These are phyloP conservation scores for Microcyclosporella mali DNA, from an alignment of 2,329 filamentous ascomycete genomes.

Conservation along the genomic window DNA sequence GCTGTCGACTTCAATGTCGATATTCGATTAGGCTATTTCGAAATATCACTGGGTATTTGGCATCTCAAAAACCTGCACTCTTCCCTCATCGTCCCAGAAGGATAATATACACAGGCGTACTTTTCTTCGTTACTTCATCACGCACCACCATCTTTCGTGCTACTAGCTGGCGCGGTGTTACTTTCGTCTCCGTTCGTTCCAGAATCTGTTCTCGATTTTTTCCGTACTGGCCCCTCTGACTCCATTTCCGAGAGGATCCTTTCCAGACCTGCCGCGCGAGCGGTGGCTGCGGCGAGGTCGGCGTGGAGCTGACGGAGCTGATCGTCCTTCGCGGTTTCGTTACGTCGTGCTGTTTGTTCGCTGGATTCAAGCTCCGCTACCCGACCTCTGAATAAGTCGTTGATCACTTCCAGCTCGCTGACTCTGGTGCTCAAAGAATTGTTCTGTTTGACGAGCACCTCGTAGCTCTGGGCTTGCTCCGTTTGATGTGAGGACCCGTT, in stretches of 20 bases:
- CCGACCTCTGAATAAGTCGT: slow-evolving; percentile 59
- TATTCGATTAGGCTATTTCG: too few species aligned
- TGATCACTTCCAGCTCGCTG: slow-evolving; percentile 92
- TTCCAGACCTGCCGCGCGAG: slow-evolving; percentile 17
- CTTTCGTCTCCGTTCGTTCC: too few species aligned
- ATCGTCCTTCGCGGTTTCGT: slow-evolving; percentile 54
- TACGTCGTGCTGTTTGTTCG: slow-evolving; percentile 60
- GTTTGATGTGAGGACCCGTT: slow-evolving; percentile 51
- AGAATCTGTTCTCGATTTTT: slow-evolving; percentile 14
- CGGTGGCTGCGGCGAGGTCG: slow-evolving; percentile 49
- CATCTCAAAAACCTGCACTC: too few species aligned
- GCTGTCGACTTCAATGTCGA: too few species aligned
- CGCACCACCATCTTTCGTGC: too few species aligned
- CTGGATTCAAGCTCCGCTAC: slow-evolving; percentile 71
- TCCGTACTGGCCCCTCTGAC: slow-evolving; percentile 15
- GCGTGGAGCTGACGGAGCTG: slow-evolving; percentile 51
- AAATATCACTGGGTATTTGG: too few species aligned
- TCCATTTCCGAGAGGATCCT: slow-evolving; percentile 16
- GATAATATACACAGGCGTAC: too few species aligned
- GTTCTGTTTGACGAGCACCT: slow-evolving; percentile 73
- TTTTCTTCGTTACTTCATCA: too few species aligned
- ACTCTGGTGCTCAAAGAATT: slow-evolving; percentile 90
- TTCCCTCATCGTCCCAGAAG: too few species aligned
- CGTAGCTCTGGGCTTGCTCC: slow-evolving; percentile 69
- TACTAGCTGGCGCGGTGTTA: too few species aligned